Evolutionary conservation across 331 rosid genomes (phyloP).

Genomic region (Ulmus americana): DNA sequence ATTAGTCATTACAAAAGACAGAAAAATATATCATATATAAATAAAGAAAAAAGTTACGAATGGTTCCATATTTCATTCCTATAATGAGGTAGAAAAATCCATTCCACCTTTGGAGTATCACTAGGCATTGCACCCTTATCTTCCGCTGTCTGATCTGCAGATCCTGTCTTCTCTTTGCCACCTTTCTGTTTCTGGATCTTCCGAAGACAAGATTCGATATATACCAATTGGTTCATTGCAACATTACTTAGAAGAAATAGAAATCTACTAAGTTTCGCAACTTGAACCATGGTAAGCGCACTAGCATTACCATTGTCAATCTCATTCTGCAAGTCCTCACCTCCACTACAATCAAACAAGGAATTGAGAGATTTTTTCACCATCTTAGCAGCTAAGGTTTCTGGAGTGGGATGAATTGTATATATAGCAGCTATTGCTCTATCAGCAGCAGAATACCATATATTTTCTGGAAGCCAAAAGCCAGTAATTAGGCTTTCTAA

Average conservation of each 20-base stretch:
- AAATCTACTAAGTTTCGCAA: constrained; percentile 62
- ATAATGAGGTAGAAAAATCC: background rate
- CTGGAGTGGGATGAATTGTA: constrained; percentile 81
- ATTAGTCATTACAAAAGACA: background rate
- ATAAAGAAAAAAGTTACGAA: background rate
- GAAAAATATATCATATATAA: background rate
- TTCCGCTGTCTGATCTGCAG: constrained; percentile 39
- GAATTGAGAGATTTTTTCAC: constrained; percentile 59
- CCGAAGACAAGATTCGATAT: constrained; percentile 77
- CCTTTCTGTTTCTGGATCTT: constrained; percentile 82
- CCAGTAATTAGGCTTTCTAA: constrained; percentile 71
- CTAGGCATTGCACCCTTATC: constrained; percentile 34
- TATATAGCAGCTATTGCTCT: constrained; percentile 82
- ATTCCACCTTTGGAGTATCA: constrained; percentile 55
- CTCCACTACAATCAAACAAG: constrained; percentile 43
- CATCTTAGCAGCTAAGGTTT: constrained; percentile 58
- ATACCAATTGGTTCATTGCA: constrained; percentile 88
- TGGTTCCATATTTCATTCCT: background rate
- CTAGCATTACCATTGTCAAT: constrained; percentile 33
- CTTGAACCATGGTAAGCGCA: constrained; percentile 53
- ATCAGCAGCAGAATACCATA: constrained; percentile 94
- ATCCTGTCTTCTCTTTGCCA: constrained; percentile 37
- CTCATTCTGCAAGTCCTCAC: constrained; percentile 48
- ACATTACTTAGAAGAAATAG: constrained; percentile 71
- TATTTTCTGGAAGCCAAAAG: constrained; percentile 70